Conservation (phyloP, 2,329 filamentous ascomycete genomes). For the Sclerotinia spermophila region DNA sequence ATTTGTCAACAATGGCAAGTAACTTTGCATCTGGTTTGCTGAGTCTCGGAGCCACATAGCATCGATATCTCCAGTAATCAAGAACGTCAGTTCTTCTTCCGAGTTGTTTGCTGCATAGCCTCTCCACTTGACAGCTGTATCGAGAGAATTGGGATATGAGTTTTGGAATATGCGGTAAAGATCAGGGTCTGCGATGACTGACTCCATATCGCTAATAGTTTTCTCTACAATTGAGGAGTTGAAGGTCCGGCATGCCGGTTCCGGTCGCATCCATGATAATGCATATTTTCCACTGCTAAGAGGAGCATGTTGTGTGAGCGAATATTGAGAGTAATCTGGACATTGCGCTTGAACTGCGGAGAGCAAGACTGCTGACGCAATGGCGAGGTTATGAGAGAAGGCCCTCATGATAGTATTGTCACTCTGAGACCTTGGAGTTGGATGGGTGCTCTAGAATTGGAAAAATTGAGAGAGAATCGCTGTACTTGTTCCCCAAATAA, state of each 20-base stretch:
- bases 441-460: neutral
- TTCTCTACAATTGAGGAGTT: slow-evolving; percentile 72
- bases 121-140: slow-evolving; percentile 68
- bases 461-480: neutral
- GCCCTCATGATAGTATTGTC: neutral
- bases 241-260: slow-evolving; percentile 74
- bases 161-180: slow-evolving; percentile 69
- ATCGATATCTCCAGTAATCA: slow-evolving; percentile 64
- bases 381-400: neutral
- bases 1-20: slow-evolving; percentile 57
- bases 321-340: slow-evolving; percentile 63
- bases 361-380: neutral
- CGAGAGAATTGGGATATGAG: slow-evolving; percentile 70
- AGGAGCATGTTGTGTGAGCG: slow-evolving; percentile 60
- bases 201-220: slow-evolving; percentile 66
- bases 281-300: slow-evolving; percentile 71
- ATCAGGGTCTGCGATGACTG: slow-evolving; percentile 71
- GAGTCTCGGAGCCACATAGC: slow-evolving; percentile 91
- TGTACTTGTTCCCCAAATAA: neutral
- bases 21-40: slow-evolving; percentile 69
- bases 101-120: slow-evolving; percentile 54
- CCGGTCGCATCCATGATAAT: slow-evolving; percentile 78
- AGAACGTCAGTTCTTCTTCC: slow-evolving; percentile 60
- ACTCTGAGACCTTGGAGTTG: neutral
- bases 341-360: slow-evolving; percentile 41